phyloP scores from a whole-genome alignment of 2,329 filamentous ascomycete species.

The Ophiocordyceps camponoti-floridani region DNA sequence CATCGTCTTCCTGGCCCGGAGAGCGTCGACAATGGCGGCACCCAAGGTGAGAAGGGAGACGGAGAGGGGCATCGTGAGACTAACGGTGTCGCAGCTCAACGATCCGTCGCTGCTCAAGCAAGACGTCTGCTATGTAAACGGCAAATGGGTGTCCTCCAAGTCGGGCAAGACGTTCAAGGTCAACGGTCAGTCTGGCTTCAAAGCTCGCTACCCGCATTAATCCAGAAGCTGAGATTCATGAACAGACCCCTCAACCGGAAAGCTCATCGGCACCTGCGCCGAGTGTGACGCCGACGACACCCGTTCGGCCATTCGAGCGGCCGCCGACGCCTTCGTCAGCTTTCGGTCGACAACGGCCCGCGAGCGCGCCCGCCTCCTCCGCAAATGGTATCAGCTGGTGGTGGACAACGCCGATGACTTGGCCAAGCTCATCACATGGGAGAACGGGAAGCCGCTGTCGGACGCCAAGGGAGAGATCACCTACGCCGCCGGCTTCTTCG shows the following conservation, averaged over 20 bases:
- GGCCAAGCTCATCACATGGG: slow-evolving; percentile 69
- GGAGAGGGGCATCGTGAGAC: neutral
- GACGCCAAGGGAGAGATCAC: slow-evolving; percentile 56
- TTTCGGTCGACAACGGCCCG: slow-evolving; percentile 59
- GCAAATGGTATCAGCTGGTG: slow-evolving; percentile 70
- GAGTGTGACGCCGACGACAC: slow-evolving; percentile 71
- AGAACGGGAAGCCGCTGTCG: slow-evolving; percentile 72
- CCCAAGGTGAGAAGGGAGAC: slow-evolving; percentile 18
- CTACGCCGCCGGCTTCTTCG: slow-evolving; percentile 59
- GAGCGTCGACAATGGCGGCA: slow-evolving; percentile 26
- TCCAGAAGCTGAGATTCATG: neutral
- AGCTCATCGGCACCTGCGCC: slow-evolving; percentile 65
- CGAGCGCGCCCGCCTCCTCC: slow-evolving; percentile 54
- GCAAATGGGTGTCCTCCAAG: slow-evolving; percentile 72
- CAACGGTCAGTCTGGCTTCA: slow-evolving; percentile 28
- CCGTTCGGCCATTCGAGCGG: slow-evolving; percentile 67
- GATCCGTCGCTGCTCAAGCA: slow-evolving; percentile 72
- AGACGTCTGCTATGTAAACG: slow-evolving; percentile 71
- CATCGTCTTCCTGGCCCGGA: slow-evolving; percentile 12
- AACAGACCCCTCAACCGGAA: slow-evolving; percentile 65
- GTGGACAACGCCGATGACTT: slow-evolving; percentile 64
- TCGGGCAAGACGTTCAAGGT: slow-evolving; percentile 90
- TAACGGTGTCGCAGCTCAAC: slow-evolving; percentile 36
- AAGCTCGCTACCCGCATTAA: slow-evolving; percentile 4
- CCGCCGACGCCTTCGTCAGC: slow-evolving; percentile 52